Evolutionary conservation across 495 filamentous ascomycete species (phyloP).

Genomic region (Neurospora tetrasperma): DNA sequence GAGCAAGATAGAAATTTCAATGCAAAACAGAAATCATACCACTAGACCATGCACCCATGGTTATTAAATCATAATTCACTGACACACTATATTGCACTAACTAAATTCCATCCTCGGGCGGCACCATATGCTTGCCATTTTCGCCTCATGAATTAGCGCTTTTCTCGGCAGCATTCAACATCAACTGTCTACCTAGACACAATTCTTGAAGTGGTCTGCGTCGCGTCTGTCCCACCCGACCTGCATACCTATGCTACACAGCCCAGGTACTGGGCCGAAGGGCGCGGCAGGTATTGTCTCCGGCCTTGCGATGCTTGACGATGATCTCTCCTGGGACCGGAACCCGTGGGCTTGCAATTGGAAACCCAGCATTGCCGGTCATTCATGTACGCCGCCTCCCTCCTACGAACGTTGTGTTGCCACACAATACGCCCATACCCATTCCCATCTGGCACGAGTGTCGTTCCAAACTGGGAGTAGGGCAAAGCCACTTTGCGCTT

Average conservation of each 20-base stretch:
- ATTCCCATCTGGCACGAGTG: not conserved
- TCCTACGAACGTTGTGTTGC: not conserved
- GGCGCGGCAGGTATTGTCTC: not conserved
- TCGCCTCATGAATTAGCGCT: not conserved
- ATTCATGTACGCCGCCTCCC: not conserved
- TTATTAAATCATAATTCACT: not conserved
- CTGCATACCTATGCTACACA: not conserved
- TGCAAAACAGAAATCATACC: slow-evolving; percentile 10
- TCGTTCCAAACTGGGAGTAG: not conserved
- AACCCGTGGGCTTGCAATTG: not conserved
- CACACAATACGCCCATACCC: not conserved
- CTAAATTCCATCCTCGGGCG: not conserved
- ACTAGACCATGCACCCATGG: slow-evolving; percentile 8
- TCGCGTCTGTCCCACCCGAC: not conserved
- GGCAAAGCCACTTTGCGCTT: not conserved
- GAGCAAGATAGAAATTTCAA: slow-evolving; percentile 1
- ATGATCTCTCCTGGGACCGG: not conserved
- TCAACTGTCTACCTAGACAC: not conserved
- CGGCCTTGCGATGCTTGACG: not conserved
- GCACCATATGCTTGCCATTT: not conserved
- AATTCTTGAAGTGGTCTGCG: not conserved
- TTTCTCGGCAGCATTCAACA: not conserved
- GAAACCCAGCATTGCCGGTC: not conserved
- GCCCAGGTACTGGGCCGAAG: not conserved
- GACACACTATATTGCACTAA: not conserved